Conservation (phyloP, 768 basidiomycete genomes). For the Rhodotorula babjevae region DNA sequence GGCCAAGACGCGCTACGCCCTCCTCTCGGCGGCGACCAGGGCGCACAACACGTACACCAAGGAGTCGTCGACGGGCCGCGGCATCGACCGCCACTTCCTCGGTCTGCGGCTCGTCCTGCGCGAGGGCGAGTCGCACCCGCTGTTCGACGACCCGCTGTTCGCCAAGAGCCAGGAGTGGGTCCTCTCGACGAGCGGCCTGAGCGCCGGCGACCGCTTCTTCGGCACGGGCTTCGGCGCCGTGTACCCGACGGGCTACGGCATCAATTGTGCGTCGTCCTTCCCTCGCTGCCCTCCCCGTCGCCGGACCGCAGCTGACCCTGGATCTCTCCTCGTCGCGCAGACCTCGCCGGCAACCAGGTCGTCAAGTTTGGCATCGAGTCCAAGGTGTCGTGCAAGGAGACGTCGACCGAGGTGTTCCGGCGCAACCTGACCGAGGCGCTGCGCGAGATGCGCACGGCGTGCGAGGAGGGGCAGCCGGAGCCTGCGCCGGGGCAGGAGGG, state of each 20-base stretch:
- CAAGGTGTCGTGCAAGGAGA: slow-evolving; percentile 64
- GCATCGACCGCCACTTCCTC: slow-evolving; percentile 86
- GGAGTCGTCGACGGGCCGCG: slow-evolving; percentile 71
- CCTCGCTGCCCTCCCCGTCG: no score
- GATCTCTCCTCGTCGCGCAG: slow-evolving; percentile 49
- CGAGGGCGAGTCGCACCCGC: slow-evolving; percentile 56
- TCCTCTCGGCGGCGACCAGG: slow-evolving; percentile 64
- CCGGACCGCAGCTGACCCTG: no score
- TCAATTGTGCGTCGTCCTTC: slow-evolving; percentile 64
- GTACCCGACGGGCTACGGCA: slow-evolving; percentile 83
- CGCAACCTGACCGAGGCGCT: slow-evolving; percentile 60
- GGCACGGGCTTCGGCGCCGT: slow-evolving; percentile 86
- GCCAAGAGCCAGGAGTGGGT: slow-evolving; percentile 73
- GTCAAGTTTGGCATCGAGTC: slow-evolving; percentile 93
- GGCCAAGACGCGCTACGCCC: slow-evolving; percentile 50
- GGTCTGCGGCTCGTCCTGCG: slow-evolving; percentile 66
- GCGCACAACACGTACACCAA: slow-evolving; percentile 69
- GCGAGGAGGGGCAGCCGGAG: slow-evolving; percentile 45
- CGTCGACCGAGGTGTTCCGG: slow-evolving; percentile 69
- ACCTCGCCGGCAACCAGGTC: slow-evolving; percentile 69
- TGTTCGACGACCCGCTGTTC: slow-evolving; percentile 78
- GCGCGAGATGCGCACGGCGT: slow-evolving; percentile 63
- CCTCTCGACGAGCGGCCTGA: slow-evolving; percentile 81
- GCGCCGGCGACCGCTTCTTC: slow-evolving; percentile 75
- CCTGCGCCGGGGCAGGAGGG: background rate